phyloP scores from a whole-genome alignment of 805 yeast genomes.

The Wickerhamiella musiphila region DNA sequence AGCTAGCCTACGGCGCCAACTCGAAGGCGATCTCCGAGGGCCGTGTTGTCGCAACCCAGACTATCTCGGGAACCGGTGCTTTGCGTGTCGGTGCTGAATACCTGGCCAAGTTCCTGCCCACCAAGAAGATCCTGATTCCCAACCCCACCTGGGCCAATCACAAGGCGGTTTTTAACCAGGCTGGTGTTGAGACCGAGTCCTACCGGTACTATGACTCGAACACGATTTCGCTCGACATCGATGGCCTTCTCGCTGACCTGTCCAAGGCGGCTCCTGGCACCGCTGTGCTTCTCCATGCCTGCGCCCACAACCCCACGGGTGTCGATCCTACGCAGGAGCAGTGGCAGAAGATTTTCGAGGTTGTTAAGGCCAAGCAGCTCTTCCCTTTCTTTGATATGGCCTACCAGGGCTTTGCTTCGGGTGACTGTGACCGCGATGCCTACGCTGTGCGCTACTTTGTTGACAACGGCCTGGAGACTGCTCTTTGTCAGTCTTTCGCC shows the following conservation, averaged over 20 bases:
- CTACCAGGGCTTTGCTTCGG: conserved; percentile 93
- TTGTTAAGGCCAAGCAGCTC: conserved; percentile 43
- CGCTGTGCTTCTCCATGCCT: conserved; percentile 71
- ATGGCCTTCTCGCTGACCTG: conserved; percentile 49
- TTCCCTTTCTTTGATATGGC: conserved; percentile 85
- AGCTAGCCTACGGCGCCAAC: conserved; percentile 56
- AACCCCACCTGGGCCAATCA: conserved; percentile 98
- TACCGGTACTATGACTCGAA: conserved; percentile 79
- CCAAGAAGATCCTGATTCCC: conserved; percentile 45
- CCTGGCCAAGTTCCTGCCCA: conserved; percentile 33
- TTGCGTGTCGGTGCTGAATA: conserved; percentile 72
- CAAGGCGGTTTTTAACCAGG: conserved; percentile 54
- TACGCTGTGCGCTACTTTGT: conserved; percentile 52
- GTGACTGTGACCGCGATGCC: conserved; percentile 68
- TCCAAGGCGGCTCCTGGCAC: conserved; percentile 57
- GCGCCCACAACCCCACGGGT: conserved; percentile 98
- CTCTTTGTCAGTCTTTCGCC: conserved; percentile 89
- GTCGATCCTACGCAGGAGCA: conserved; percentile 74
- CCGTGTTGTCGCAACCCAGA: conserved; percentile 50
- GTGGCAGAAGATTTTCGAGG: conserved; percentile 57
- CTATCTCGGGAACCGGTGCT: conserved; percentile 82
- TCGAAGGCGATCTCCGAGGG: conserved; percentile 36
- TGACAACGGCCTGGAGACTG: conserved; percentile 35
- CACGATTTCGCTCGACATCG: conserved; percentile 52
- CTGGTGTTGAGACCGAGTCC: conserved; percentile 46